These are phyloP conservation scores for Hypoxylon trugodes DNA, from an alignment of 495 filamentous ascomycete genomes.

Conservation along the genomic window DNA sequence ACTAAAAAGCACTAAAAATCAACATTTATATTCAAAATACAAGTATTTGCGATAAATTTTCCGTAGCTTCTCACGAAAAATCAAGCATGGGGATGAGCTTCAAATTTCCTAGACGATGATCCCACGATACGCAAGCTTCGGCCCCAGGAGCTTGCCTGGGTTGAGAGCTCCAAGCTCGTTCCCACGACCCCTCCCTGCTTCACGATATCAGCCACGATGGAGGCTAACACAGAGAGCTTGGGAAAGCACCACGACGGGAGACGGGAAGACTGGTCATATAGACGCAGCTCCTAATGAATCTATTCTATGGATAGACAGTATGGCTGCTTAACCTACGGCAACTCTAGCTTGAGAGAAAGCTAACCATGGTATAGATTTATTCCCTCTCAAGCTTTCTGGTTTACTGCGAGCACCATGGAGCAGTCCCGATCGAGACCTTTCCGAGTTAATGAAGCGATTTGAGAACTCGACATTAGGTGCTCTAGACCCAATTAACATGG, in stretches of 20 bases:
- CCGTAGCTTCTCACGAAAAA: neutral
- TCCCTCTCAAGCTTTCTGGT: conserved; percentile 79
- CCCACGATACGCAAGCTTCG: conserved; percentile 44
- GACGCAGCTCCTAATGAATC: conserved; percentile 72
- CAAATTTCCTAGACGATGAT: conserved; percentile 28
- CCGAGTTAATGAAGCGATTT: conserved; percentile 69
- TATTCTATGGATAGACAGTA: conserved; percentile 91
- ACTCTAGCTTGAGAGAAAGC: conserved; percentile 21
- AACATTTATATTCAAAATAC: neutral
- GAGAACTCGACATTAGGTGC: conserved; percentile 65
- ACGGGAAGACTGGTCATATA: conserved; percentile 79
- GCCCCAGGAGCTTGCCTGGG: conserved; percentile 44
- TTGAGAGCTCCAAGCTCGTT: conserved; percentile 34
- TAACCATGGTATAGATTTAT: conserved; percentile 69
- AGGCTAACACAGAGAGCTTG: conserved; percentile 29
- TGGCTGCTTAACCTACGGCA: neutral
- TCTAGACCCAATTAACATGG: conserved; percentile 69
- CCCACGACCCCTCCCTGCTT: conserved; percentile 22
- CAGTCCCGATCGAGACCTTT: conserved; percentile 58
- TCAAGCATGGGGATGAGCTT: conserved; percentile 28
- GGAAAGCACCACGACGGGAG: conserved; percentile 58
- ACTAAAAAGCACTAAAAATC: conserved; percentile 23
- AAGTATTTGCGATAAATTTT: no score
- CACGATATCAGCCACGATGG: conserved; percentile 35
- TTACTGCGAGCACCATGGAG: conserved; percentile 68